Conservation (phyloP, 2,329 filamentous ascomycete species). For the Fusarium compactum region DNA sequence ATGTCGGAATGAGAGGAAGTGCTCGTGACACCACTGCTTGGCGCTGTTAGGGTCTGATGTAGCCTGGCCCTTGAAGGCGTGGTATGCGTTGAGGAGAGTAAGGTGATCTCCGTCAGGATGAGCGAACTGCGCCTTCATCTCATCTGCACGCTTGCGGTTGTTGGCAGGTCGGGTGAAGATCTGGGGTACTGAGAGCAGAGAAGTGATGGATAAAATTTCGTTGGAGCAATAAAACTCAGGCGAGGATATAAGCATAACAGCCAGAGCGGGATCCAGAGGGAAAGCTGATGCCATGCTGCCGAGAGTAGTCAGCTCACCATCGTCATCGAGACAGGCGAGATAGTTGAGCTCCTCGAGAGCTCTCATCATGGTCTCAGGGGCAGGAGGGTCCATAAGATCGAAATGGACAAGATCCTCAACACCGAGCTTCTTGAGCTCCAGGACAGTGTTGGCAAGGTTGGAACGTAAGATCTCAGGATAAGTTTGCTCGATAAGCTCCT, state of each 20-base stretch:
- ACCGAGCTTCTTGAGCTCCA: slow-evolving; percentile 97
- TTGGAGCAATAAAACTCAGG: slow-evolving; percentile 99
- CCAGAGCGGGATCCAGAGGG: slow-evolving; percentile 90
- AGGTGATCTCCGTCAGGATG: slow-evolving; percentile 95
- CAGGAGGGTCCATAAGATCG: slow-evolving; percentile 97
- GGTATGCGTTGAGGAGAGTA: slow-evolving; percentile 96
- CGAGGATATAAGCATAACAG: slow-evolving; percentile 97
- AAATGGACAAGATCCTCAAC: slow-evolving; percentile 97
- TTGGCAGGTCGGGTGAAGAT: slow-evolving; percentile 90
- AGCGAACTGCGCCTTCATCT: slow-evolving; percentile 95
- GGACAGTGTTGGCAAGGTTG: slow-evolving; percentile 92
- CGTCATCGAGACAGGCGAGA: slow-evolving; percentile 93
- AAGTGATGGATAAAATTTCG: slow-evolving; percentile 95
- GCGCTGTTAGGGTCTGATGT: slow-evolving; percentile 71
- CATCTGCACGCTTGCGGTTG: slow-evolving; percentile 90
- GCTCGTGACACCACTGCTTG: slow-evolving; percentile 96
- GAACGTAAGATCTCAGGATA: slow-evolving; percentile 96
- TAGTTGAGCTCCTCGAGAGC: slow-evolving; percentile 98
- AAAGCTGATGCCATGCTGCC: slow-evolving; percentile 93
- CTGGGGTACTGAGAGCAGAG: slow-evolving; percentile 92
- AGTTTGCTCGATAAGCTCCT: slow-evolving; percentile 96
- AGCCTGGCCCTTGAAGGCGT: slow-evolving; percentile 88
- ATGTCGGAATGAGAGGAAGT: slow-evolving; percentile 91
- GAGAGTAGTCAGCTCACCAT: slow-evolving; percentile 89
- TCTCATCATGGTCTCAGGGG: slow-evolving; percentile 98